A percentile compares a stretch with the other conserved stretches of the same genome.
phyloP scores from a whole-genome alignment of 2,329 filamentous ascomycete species.

The Exophiala viscosa region DNA sequence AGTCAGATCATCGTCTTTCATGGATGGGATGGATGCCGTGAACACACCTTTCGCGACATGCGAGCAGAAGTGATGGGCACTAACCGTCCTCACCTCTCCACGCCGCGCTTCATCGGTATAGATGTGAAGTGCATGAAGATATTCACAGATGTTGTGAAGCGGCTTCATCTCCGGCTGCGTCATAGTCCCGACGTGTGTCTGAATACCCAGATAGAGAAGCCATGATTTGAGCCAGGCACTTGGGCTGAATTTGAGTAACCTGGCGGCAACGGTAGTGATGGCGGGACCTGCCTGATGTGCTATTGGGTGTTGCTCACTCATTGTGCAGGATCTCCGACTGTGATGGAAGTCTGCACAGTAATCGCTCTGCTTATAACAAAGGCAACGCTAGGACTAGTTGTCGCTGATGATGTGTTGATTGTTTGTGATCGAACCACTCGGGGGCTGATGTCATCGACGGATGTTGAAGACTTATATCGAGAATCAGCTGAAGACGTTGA shows the following conservation, averaged over 20 bases:
- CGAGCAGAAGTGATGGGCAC: constrained; percentile 81
- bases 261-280: constrained; percentile 18
- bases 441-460: no score
- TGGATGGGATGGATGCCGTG: neutral
- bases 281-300: constrained; percentile 3
- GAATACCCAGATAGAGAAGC: constrained; percentile 27
- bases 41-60: constrained; percentile 61
- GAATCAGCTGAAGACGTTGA: no score
- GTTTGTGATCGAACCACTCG: no score
- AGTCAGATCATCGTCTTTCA: neutral
- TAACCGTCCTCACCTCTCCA: constrained; percentile 56
- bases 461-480: no score
- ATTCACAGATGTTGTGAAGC: constrained; percentile 71
- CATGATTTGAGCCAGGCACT: constrained; percentile 28
- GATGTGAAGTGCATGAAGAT: constrained; percentile 81
- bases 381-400: neutral
- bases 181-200: constrained; percentile 22
- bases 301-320: neutral
- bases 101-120: constrained; percentile 65
- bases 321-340: neutral
- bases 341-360: no score
- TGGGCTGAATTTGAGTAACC: constrained; percentile 23
- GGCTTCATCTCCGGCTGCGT: constrained; percentile 57
- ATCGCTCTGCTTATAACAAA: no score
- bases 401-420: no score